Conservation (phyloP, 2,329 filamentous ascomycete genomes). For the Aureobasidium sp. region DNA sequence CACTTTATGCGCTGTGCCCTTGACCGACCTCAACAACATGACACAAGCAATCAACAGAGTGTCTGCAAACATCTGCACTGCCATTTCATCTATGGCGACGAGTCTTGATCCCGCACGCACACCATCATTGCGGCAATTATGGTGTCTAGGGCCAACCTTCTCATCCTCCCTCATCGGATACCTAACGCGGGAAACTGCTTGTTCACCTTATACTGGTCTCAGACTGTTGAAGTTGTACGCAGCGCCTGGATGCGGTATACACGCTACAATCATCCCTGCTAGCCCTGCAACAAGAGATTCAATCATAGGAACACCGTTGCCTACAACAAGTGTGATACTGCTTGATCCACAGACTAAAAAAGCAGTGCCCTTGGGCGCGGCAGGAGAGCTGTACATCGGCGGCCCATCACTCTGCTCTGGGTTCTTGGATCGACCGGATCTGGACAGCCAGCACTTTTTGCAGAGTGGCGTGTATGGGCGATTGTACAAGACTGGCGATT, state of each 20-base stretch:
- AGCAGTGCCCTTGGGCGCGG: constrained; percentile 19
- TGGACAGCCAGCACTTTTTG: constrained; percentile 27
- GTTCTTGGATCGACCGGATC: constrained; percentile 28
- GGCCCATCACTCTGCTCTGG: constrained; percentile 28
- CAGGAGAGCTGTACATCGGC: constrained; percentile 27
- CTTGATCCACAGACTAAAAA: constrained; percentile 58
- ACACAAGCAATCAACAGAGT: constrained; percentile 13
- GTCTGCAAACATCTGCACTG: constrained; percentile 18
- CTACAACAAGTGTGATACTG: constrained; percentile 67
- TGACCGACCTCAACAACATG: neutral
- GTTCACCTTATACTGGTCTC: neutral
- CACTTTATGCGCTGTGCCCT: constrained; percentile 20
- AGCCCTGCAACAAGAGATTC: constrained; percentile 29
- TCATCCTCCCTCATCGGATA: neutral
- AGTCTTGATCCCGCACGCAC: constrained; percentile 18
- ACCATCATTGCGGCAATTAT: constrained; percentile 16
- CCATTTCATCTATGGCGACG: constrained; percentile 19
- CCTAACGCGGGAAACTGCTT: neutral
- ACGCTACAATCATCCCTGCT: neutral
- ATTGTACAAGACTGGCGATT: neutral
- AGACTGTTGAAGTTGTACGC: neutral
- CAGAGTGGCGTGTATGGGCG: constrained; percentile 22
- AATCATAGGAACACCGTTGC: constrained; percentile 71
- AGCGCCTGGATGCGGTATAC: neutral
- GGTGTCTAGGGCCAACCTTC: neutral